Evolutionary conservation across 108 stramenopile genomes (phyloP).

Genomic region (Skeletonema costatum): DNA sequence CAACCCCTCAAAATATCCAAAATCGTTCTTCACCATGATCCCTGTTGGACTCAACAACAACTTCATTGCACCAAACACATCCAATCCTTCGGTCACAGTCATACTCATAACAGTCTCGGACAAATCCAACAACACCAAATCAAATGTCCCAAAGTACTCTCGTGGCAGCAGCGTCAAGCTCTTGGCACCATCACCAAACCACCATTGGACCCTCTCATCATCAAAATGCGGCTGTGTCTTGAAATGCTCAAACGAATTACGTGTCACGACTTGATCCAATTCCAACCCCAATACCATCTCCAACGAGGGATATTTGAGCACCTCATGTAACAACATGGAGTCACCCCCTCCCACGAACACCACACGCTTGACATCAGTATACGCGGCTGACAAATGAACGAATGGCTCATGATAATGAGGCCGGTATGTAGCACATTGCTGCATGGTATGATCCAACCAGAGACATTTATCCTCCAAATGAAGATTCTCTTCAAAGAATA

Average conservation of each 20-base stretch:
- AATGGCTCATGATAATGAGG: conserved; percentile 86
- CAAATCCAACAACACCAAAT: conserved; percentile 84
- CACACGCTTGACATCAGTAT: conserved; percentile 64
- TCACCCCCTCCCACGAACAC: conserved; percentile 88
- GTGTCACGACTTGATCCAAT: conserved; percentile 75
- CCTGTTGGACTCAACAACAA: conserved; percentile 76
- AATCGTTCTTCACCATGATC: conserved; percentile 85
- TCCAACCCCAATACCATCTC: conserved; percentile 86
- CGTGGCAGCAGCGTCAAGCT: conserved; percentile 73
- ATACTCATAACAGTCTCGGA: conserved; percentile 80
- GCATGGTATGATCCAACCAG: conserved; percentile 68
- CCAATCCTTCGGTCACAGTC: conserved; percentile 68
- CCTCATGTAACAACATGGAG: conserved; percentile 85
- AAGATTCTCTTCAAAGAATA: conserved; percentile 40
- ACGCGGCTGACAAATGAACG: conserved; percentile 81
- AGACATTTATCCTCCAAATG: conserved; percentile 62
- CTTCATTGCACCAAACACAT: conserved; percentile 73
- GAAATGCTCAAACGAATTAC: conserved; percentile 74
- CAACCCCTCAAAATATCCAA: conserved; percentile 65
- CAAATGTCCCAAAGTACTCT: conserved; percentile 84
- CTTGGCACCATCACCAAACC: conserved; percentile 91
- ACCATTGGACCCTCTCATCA: conserved; percentile 84
- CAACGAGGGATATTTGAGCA: conserved; percentile 75
- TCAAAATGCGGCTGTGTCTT: conserved; percentile 84
- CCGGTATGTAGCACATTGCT: conserved; percentile 74